Conservation (phyloP, 2,329 filamentous ascomycete genomes). For the Aspergillus luchuensis region DNA sequence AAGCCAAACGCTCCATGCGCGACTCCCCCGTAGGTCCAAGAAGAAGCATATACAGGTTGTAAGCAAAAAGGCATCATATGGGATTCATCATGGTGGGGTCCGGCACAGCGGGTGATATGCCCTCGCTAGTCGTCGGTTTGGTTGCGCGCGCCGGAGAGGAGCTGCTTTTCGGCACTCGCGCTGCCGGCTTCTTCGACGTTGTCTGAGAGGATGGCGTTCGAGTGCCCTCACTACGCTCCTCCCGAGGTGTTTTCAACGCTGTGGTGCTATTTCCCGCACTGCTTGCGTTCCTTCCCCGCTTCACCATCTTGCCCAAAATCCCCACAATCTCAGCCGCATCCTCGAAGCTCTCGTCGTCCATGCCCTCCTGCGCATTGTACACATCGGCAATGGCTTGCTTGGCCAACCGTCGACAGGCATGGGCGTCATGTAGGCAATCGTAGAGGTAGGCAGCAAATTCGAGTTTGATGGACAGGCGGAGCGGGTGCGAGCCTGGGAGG, state of each 20-base stretch:
- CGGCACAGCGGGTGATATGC: constrained; percentile 29
- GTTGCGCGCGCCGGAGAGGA: constrained; percentile 9
- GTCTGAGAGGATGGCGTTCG: constrained; percentile 28
- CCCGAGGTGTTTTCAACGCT: constrained; percentile 27
- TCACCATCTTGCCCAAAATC: constrained; percentile 85
- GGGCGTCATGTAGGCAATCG: constrained; percentile 83
- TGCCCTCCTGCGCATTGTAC: constrained; percentile 85
- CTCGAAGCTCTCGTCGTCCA: constrained; percentile 93
- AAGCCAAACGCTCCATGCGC: background rate
- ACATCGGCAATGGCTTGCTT: constrained; percentile 85
- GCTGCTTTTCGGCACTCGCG: constrained; percentile 9
- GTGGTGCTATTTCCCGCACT: constrained; percentile 36
- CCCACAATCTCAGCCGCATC: constrained; percentile 88
- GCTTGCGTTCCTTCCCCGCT: constrained; percentile 59
- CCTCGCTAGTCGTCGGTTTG: constrained; percentile 10
- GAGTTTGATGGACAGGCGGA: constrained; percentile 85
- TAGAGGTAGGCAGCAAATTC: constrained; percentile 93
- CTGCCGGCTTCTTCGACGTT: constrained; percentile 5
- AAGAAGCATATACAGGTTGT: constrained; percentile 8
- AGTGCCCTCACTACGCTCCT: constrained; percentile 35
- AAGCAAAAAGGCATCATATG: constrained; percentile 27
- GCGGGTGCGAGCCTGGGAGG: constrained; percentile 83
- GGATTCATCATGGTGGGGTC: constrained; percentile 39
- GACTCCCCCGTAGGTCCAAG: background rate
- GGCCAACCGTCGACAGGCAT: constrained; percentile 74